Conservation (phyloP, 2,329 filamentous ascomycete genomes). For the Aspergillus sp. region DNA sequence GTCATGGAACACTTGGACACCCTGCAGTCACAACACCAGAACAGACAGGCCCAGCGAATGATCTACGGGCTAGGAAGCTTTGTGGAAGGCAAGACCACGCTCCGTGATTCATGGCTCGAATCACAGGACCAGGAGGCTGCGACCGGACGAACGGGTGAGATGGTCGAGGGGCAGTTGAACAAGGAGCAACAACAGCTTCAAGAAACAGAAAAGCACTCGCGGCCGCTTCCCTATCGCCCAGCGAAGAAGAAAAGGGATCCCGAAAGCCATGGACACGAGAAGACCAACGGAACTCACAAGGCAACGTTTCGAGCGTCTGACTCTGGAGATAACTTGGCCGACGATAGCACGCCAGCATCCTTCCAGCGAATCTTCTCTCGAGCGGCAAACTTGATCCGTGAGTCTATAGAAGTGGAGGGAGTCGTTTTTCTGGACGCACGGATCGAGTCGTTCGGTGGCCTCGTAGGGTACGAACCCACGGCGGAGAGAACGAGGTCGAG, state of each 20-base stretch:
- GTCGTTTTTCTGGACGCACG: conserved; percentile 37
- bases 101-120: conserved; percentile 31
- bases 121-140: conserved; percentile 20
- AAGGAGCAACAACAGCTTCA: conserved; percentile 28
- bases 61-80: conserved; percentile 59
- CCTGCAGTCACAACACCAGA: conserved; percentile 56
- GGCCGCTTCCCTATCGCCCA: not conserved
- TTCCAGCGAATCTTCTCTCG: conserved; percentile 45
- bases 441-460: conserved; percentile 22
- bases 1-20: conserved; percentile 64
- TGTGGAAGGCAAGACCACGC: conserved; percentile 50
- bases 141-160: conserved; percentile 17
- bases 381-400: conserved; percentile 50
- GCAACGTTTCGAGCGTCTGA: not conserved
- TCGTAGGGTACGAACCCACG: conserved; percentile 16
- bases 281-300: not conserved
- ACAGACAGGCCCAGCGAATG: conserved; percentile 60
- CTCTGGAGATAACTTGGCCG: not conserved
- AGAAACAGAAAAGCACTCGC: not conserved
- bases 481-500: conserved; percentile 6
- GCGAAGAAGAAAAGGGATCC: not conserved
- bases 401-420: conserved; percentile 50
- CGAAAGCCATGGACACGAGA: not conserved
- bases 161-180: conserved; percentile 27
- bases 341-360: conserved; percentile 14